Conservation (phyloP, 1,284 basidiomycete genomes). For the Pseudozyma thailandica region DNA sequence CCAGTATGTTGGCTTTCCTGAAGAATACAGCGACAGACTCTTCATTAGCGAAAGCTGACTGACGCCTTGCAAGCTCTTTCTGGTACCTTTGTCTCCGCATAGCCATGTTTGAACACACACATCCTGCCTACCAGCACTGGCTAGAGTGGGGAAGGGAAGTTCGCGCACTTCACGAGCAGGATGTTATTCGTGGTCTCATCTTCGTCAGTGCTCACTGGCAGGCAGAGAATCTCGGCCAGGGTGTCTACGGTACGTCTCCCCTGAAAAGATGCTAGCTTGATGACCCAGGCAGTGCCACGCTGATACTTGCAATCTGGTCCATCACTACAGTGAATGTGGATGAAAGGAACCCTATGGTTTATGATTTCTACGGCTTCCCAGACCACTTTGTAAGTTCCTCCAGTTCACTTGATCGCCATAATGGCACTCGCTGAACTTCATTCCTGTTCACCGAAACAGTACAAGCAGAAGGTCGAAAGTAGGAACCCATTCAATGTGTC, state of each 20-base stretch:
- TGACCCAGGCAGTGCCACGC: not conserved
- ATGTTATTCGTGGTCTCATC: conserved; percentile 68
- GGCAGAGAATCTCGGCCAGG: conserved; percentile 62
- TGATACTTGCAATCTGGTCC: not conserved
- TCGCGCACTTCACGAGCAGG: conserved; percentile 33
- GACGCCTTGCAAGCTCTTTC: not conserved
- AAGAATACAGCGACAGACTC: not conserved
- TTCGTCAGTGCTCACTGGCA: conserved; percentile 71
- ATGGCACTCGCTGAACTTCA: not conserved
- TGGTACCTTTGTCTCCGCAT: not conserved
- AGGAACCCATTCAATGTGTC: conserved; percentile 57
- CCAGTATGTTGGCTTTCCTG: conserved; percentile 44
- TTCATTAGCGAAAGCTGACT: not conserved
- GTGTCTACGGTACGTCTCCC: conserved; percentile 35
- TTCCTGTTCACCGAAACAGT: conserved; percentile 37
- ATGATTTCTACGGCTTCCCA: conserved; percentile 70
- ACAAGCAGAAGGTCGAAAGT: conserved; percentile 67
- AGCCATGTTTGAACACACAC: conserved; percentile 68
- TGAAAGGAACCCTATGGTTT: conserved; percentile 68
- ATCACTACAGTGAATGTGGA: conserved; percentile 62
- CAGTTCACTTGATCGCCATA: no score
- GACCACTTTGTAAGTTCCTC: conserved; percentile 27
- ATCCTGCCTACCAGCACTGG: conserved; percentile 70
- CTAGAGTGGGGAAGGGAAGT: conserved; percentile 67
- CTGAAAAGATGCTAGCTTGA: not conserved